Percentiles rank a stretch among this genome's conserved stretches.
Evolutionary conservation across 179 eudicot species (phyloP).

Genomic region (Patellifolia procumbens): DNA sequence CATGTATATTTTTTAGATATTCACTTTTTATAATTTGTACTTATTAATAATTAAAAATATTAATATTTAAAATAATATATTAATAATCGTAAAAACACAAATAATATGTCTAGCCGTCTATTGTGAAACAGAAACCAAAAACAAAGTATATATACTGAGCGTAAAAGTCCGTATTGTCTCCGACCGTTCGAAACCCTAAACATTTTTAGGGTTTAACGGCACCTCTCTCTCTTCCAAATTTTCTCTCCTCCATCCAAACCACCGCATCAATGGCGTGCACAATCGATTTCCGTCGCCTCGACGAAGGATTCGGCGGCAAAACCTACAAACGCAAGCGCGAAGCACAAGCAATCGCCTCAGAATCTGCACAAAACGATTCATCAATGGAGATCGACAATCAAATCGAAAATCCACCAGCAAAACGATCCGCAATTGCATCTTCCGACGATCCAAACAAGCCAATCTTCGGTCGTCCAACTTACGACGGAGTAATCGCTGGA

Average conservation of each 20-base stretch:
- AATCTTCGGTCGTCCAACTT: conserved; percentile 58
- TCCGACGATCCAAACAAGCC: conserved; percentile 68
- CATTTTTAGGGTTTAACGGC: conserved; percentile 21
- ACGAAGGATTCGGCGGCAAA: conserved; percentile 95
- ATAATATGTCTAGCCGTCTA: too few species aligned
- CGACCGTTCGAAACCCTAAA: conserved; percentile 20
- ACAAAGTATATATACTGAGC: too few species aligned
- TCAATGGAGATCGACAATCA: conserved; percentile 65
- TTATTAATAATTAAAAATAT: too few species aligned
- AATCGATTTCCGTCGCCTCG: conserved; percentile 71
- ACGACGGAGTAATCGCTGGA: conserved; percentile 93
- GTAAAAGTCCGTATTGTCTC: too few species aligned
- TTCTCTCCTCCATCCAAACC: conserved; percentile 9
- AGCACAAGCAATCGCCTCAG: conserved; percentile 10
- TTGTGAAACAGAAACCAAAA: too few species aligned
- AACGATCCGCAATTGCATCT: conserved; percentile 65
- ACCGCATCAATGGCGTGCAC: conserved; percentile 73
- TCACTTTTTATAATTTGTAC: too few species aligned
- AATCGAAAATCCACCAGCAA: conserved; percentile 50
- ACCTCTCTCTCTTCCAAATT: background rate
- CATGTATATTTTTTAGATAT: too few species aligned
- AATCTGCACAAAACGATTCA: background rate
- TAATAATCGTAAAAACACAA: too few species aligned
- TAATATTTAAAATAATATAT: too few species aligned
- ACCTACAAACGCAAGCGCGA: conserved; percentile 83